These are phyloP conservation scores for Sporothrix curviconia DNA, from an alignment of 2,329 filamentous ascomycete species.

Conservation along the genomic window DNA sequence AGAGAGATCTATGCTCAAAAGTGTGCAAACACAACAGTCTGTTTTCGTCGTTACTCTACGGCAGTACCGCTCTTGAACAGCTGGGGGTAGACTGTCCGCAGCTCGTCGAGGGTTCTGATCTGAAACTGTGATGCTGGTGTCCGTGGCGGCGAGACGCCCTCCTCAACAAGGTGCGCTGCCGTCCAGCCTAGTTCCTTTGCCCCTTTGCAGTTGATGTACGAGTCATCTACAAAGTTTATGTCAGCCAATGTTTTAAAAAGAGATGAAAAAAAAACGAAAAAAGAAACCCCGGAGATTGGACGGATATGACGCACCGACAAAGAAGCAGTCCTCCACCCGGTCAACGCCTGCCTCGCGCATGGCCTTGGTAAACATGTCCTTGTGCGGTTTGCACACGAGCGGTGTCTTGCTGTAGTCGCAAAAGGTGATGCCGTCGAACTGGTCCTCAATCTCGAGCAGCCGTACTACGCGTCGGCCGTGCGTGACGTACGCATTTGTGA, in stretches of 20 bases:
- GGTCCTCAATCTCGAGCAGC: constrained; percentile 73
- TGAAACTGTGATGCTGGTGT: constrained; percentile 65
- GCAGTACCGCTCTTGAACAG: constrained; percentile 59
- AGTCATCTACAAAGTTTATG: constrained; percentile 62
- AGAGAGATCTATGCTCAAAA: background rate
- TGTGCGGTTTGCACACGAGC: constrained; percentile 80
- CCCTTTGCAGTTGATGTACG: constrained; percentile 69
- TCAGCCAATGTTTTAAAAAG: background rate
- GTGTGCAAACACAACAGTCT: background rate
- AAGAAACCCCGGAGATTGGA: too few relatives aligned
- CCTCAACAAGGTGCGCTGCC: constrained; percentile 77
- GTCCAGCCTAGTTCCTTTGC: constrained; percentile 81
- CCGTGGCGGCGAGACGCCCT: constrained; percentile 56
- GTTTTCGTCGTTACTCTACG: background rate
- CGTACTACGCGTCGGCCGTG: constrained; percentile 78
- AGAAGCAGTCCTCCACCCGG: constrained; percentile 70
- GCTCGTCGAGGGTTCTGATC: constrained; percentile 67
- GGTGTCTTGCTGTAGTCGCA: constrained; percentile 75
- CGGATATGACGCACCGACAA: constrained; percentile 79
- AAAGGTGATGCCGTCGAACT: constrained; percentile 92
- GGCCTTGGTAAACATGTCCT: constrained; percentile 78
- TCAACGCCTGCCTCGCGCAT: constrained; percentile 75
- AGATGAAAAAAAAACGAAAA: too few relatives aligned
- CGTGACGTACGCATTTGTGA: constrained; percentile 92
- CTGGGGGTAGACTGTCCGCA: constrained; percentile 71